Base-by-base conservation (phyloP, 2,329 filamentous ascomycete genomes). In the Apiospora koreana region DNA sequence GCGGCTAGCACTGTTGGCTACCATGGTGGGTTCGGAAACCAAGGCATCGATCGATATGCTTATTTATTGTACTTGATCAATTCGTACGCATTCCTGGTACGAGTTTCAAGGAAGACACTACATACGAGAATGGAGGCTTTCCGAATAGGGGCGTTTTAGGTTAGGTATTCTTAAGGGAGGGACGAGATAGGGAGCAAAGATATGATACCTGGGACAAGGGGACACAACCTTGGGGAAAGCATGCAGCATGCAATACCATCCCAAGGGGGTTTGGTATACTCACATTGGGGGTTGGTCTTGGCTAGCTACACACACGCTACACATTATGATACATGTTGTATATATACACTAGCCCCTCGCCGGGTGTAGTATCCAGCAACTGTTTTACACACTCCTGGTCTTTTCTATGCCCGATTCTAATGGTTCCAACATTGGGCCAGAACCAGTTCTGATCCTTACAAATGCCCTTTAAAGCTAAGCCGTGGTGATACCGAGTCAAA, bases 1-100 rank as follows among this genome's bases (percentile, higher is more conserved):
- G 94, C 45, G 94, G 94, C 25, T 97, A 82, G 80, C 21, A 12
- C 31, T n/a, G 21, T 9, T 62, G 54, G 31, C 31, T 62, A 31
- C 54, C n/a, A 18, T 14, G 12, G 23, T 62, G 31, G 21, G 21
- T 35, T 35, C 7, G 46, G 23, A 54, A 54, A 35, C 18, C 28
- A 38, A 35, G 31, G 31, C 3, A 62, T 12, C 21, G 28, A 62
- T 12, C 21, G 28, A 21, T n/a, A 10, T 21, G 50, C 16, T 31
- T 35, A 31, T 58, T 21, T 21, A 35, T 21, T 35, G 50, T 21
- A 18, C 25, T 58, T 58, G 28, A 21, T n/a, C 28, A 18, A 62
- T 3, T 10, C 28, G 54, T 38, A 38, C 54, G 6, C 9, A 38
- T 38, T 2, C 8, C 7, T n/a, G n/a, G 31, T 38, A 62, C 54